Evolutionary conservation across 441 rosid genomes (phyloP).

Genomic region (Adansonia rubrostipa): DNA sequence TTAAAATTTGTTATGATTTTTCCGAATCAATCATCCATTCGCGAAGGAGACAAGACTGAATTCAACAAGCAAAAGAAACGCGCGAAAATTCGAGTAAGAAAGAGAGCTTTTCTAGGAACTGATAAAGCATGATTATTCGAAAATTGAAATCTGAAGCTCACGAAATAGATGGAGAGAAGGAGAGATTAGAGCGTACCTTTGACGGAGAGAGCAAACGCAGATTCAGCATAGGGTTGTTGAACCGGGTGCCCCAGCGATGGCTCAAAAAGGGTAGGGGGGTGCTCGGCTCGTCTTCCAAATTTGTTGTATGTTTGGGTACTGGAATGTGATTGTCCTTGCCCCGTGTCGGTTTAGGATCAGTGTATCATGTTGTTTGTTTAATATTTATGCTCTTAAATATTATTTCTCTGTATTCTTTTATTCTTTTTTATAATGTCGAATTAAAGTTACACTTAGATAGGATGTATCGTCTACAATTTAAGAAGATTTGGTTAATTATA

Average conservation of each 20-base stretch:
- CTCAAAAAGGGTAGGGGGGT: background rate
- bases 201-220: background rate
- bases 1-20: background rate
- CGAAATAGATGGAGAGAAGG: background rate
- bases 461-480: no score
- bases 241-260: background rate
- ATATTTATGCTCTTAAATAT: background rate
- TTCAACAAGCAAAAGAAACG: background rate
- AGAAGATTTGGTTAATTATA: no score
- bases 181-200: background rate
- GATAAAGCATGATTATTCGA: background rate
- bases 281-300: background rate
- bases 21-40: background rate
- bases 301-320: background rate
- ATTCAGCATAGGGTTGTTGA: background rate
- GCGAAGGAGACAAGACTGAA: background rate
- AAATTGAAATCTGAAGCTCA: background rate
- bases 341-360: background rate
- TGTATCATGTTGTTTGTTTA: background rate
- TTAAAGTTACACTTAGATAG: no score
- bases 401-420: background rate
- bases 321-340: background rate
- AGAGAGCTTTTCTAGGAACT: background rate
- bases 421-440: no score
- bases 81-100: background rate